A percentile compares a stretch with the other conserved stretches of the same genome.
Evolutionary conservation across 768 basidiomycete species (phyloP).

Genomic region (Rhodotorula babjevae): DNA sequence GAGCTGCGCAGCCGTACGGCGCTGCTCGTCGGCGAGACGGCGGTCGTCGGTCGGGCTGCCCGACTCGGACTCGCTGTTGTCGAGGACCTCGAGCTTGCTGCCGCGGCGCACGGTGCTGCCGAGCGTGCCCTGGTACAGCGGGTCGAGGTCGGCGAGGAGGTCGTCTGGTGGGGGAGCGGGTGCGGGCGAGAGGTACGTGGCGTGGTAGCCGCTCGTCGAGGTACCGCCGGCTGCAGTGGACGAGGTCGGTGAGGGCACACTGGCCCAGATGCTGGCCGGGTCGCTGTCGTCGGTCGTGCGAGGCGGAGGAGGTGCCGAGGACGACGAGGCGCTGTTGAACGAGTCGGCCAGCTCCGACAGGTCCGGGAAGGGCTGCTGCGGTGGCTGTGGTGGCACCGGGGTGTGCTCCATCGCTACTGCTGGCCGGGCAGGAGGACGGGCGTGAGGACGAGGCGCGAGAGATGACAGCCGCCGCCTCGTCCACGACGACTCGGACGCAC

Average conservation of each 20-base stretch:
- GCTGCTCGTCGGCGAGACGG: background rate
- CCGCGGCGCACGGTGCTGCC: constrained; percentile 4
- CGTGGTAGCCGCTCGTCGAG: constrained; percentile 6
- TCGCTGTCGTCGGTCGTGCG: background rate
- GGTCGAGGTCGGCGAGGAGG: constrained; percentile 23
- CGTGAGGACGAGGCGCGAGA: no score
- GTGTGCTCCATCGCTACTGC: background rate
- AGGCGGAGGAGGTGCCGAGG: background rate
- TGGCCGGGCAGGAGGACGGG: no score
- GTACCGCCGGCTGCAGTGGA: background rate
- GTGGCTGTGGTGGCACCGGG: no score
- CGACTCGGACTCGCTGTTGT: constrained; percentile 9
- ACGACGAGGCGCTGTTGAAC: background rate
- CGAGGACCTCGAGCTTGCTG: constrained; percentile 16
- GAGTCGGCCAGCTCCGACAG: constrained; percentile 3
- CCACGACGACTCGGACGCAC: no score
- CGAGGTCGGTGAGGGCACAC: background rate
- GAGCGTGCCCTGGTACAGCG: constrained; percentile 9
- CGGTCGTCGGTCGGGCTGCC: background rate
- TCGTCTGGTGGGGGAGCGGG: background rate
- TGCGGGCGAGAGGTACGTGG: background rate
- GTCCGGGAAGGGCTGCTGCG: background rate
- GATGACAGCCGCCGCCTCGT: no score
- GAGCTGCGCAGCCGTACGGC: no score
- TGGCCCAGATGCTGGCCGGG: constrained; percentile 20